Base-by-base conservation (phyloP, 352 stramenopile species). In the Globisporangium splendens region DNA sequence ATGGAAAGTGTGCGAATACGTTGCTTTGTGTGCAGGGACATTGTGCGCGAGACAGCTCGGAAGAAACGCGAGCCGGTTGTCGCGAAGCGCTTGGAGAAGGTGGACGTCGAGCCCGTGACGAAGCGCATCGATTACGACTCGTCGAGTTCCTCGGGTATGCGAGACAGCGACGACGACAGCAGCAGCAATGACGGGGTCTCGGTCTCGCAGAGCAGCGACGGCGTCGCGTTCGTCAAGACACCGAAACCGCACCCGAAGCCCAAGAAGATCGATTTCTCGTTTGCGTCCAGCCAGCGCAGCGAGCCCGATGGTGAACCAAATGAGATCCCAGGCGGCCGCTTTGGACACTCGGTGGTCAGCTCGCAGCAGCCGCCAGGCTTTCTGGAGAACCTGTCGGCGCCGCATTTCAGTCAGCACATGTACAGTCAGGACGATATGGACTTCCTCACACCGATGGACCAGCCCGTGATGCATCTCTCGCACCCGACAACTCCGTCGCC, bases 381-480 rank as follows among this genome's bases (percentile, higher is more conserved):
- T 14, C 59, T 60, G n/a, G 59, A 66, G 15, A 60, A 66, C 48
- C 47, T 66, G 8, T 66, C 59, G n/a, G 54, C 73, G 42, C 70
- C 74, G 14, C 68, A 58, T 24, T 72, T 70, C 35, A 63, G 59
- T 6, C 72, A 75, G 28, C 28, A 35, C 58, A 74, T 88, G 68
- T 92, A 80, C 72, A 93, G 83, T 53, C 85, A 95, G 54, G 83
- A 95, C 66, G 82, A 90, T 15, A 70, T 93, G 63, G 85, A 95
- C 68, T 95, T 92, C 70, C 75, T 88, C 39, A 95, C 85, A 50
- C 85, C 85, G 17, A 65, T 84, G 57, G 85, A 95, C 63, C 85
- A 95, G 57, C 85, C 85, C 1, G 83, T 95, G 38, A 73, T 93
- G 56, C 83, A 82, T 12, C 65, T 95, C 46, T 95, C 85, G 20